Evolutionary conservation across 805 yeast genomes (phyloP).

Genomic region (Barnettozyma pratensis): DNA sequence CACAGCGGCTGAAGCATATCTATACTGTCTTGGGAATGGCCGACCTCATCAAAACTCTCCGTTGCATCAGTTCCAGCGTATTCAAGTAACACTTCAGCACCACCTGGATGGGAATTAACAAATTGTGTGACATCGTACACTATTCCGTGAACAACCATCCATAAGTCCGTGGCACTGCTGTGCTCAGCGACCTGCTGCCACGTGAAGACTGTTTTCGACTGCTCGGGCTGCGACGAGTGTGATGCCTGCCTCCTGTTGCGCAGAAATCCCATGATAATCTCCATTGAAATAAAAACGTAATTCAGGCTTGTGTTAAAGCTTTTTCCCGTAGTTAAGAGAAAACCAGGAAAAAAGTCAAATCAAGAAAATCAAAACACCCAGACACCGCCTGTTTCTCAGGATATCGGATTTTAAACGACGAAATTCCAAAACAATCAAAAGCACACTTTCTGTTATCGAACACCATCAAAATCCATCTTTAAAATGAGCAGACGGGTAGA

Average conservation of each 20-base stretch:
- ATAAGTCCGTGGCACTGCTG: slow-evolving; percentile 41
- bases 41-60: slow-evolving; percentile 84
- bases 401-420: neutral
- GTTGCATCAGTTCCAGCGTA: slow-evolving; percentile 79
- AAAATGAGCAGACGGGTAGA: slow-evolving; percentile 16
- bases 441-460: too few relatives aligned
- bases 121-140: slow-evolving; percentile 72
- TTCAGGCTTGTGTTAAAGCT: neutral
- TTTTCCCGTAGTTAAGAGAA: neutral
- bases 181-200: slow-evolving; percentile 18
- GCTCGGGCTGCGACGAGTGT: neutral
- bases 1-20: slow-evolving; percentile 62
- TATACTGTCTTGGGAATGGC: slow-evolving; percentile 94
- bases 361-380: neutral
- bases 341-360: neutral
- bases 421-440: neutral
- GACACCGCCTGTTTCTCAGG: neutral
- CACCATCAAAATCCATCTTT: too few relatives aligned
- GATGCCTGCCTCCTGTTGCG: neutral
- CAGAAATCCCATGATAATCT: neutral
- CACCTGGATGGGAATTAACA: slow-evolving; percentile 69
- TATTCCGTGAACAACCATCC: slow-evolving; percentile 79
- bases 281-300: neutral
- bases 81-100: slow-evolving; percentile 63
- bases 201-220: slow-evolving; percentile 3